Percentiles rank a stretch among this genome's conserved stretches.
These are phyloP conservation scores for Geranium incanum DNA, from an alignment of 441 rosid genomes.

Conservation along the genomic window DNA sequence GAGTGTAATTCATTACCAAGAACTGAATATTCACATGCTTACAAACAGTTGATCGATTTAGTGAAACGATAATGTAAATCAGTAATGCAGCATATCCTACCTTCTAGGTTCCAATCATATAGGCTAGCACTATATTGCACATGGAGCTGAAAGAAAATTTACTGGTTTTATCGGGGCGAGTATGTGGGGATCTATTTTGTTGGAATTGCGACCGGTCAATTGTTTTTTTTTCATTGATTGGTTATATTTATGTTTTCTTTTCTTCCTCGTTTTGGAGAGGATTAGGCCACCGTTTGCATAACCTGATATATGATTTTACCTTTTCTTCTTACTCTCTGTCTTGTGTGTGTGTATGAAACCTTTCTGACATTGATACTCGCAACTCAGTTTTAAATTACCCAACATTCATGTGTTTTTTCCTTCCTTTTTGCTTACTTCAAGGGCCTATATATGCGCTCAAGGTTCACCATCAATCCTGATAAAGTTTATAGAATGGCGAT, in stretches of 20 bases:
- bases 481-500: slow-evolving; percentile 80
- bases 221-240: background rate
- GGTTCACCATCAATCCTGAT: slow-evolving; percentile 82
- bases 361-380: slow-evolving; percentile 8
- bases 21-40: background rate
- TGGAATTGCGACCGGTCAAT: background rate
- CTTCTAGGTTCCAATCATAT: background rate
- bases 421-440: slow-evolving; percentile 19
- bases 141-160: background rate
- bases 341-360: background rate
- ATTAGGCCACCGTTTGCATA: slow-evolving; percentile 1
- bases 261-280: background rate
- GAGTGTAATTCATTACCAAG: background rate
- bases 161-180: background rate
- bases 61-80: background rate
- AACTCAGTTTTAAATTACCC: background rate
- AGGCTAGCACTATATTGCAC: background rate
- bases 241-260: slow-evolving; percentile 1
- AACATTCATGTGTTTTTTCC: background rate
- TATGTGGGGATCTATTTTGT: background rate
- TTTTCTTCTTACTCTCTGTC: background rate
- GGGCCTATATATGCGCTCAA: slow-evolving; percentile 76
- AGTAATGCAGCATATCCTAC: background rate
- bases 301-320: background rate
- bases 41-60: background rate